Percentiles rank a stretch among this genome's conserved stretches.
These are phyloP conservation scores for Neurospora sp. DNA, from an alignment of 495 filamentous ascomycete species.

Conservation along the genomic window DNA sequence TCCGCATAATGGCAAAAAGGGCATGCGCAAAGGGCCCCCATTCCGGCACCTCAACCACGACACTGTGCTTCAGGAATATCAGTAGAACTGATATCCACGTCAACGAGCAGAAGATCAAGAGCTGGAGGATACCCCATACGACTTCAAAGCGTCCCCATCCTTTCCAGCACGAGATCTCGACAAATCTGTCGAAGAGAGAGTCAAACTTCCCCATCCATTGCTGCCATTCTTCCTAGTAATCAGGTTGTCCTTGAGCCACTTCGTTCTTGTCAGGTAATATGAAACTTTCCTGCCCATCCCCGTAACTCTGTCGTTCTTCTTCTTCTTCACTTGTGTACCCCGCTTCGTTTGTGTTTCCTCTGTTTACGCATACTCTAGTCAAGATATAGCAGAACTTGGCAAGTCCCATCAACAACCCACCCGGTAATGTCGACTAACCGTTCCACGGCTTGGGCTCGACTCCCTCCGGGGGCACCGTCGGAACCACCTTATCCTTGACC, in stretches of 20 bases:
- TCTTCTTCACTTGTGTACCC: not conserved
- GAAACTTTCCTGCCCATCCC: not conserved
- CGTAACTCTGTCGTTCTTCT: not conserved
- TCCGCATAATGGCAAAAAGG: not conserved
- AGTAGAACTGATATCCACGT: not conserved
- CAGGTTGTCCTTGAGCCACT: not conserved
- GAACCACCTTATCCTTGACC: conserved; percentile 62
- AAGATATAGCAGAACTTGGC: not conserved
- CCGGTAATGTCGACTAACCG: not conserved
- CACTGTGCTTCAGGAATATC: not conserved
- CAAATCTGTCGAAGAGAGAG: not conserved
- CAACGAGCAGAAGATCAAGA: not conserved
- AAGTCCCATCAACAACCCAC: not conserved
- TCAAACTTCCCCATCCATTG: not conserved
- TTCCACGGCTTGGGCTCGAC: conserved; percentile 63
- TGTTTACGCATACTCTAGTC: not conserved
- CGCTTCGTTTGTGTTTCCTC: not conserved
- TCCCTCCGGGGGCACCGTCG: conserved; percentile 66
- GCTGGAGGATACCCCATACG: not conserved
- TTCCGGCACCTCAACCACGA: not conserved
- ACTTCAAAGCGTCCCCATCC: not conserved
- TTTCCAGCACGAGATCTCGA: not conserved
- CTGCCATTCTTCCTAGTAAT: not conserved
- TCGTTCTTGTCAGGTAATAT: not conserved
- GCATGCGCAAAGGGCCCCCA: not conserved